Evolutionary conservation across 1,139 yeast genomes (phyloP).

Genomic region (Pichia sp.): DNA sequence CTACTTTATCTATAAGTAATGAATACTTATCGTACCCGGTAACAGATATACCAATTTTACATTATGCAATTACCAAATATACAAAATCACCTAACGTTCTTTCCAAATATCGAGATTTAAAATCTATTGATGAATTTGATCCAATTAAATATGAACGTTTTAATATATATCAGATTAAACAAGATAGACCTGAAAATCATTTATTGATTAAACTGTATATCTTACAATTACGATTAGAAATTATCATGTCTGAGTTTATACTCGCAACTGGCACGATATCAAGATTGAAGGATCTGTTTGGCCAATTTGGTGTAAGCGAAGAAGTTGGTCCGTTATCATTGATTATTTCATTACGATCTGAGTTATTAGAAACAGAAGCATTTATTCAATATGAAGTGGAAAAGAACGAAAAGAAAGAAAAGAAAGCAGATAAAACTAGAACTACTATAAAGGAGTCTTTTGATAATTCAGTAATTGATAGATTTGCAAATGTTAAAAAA

Average conservation of each 20-base stretch:
- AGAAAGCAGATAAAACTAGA: background rate
- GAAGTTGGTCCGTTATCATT: slow-evolving; percentile 10
- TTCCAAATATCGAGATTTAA: background rate
- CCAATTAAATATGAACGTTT: background rate
- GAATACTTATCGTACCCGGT: slow-evolving; percentile 1
- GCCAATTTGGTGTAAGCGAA: slow-evolving; percentile 7
- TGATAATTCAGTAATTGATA: slow-evolving; percentile 1
- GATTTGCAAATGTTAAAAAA: slow-evolving; percentile 3
- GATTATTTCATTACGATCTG: slow-evolving; percentile 9
- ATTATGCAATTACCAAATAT: slow-evolving; percentile 1
- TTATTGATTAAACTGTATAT: slow-evolving; percentile 5
- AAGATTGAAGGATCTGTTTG: slow-evolving; percentile 14
- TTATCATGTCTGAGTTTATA: slow-evolving; percentile 10
- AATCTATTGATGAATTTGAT: background rate
- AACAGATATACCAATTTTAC: slow-evolving; percentile 5
- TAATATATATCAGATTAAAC: background rate
- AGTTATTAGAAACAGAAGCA: slow-evolving; percentile 11
- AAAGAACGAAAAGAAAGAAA: background rate
- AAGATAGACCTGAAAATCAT: background rate
- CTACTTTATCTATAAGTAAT: slow-evolving; percentile 3
- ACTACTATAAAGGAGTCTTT: background rate
- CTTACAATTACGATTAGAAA: slow-evolving; percentile 13
- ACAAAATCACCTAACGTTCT: slow-evolving; percentile 6
- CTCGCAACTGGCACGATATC: slow-evolving; percentile 11
- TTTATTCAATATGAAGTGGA: background rate